Evolutionary conservation across 2,329 filamentous ascomycete species (phyloP).

Genomic region (Plenodomus lindquistii): DNA sequence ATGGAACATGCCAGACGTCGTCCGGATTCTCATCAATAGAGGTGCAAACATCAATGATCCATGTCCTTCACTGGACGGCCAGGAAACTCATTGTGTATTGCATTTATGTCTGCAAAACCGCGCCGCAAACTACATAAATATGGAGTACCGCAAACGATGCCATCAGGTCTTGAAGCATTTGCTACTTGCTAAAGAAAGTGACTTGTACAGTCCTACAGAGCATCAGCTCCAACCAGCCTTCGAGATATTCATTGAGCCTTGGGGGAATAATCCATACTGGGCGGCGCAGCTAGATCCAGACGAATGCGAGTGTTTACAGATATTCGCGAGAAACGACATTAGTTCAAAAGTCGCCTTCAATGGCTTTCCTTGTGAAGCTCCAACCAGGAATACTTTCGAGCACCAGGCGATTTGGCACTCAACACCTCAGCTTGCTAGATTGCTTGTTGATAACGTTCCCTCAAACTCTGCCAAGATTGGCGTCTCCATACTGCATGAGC

Average conservation of each 20-base stretch:
- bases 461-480: conserved; percentile 17
- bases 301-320: conserved; percentile 32
- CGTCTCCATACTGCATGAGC: conserved; percentile 29
- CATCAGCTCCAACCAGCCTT: conserved; percentile 21
- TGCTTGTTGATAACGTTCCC: conserved; percentile 26
- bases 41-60: conserved; percentile 34
- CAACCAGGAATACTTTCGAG: conserved; percentile 24
- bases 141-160: conserved; percentile 15
- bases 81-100: conserved; percentile 22
- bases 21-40: conserved; percentile 32
- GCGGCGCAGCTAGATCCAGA: conserved; percentile 16
- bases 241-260: conserved; percentile 34
- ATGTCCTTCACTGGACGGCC: conserved; percentile 9
- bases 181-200: too few relatives aligned
- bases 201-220: conserved; percentile 19
- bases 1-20: conserved; percentile 36
- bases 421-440: conserved; percentile 25
- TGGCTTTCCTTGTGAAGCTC: conserved; percentile 27
- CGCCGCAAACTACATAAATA: conserved; percentile 19
- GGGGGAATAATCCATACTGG: conserved; percentile 32
- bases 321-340: conserved; percentile 32
- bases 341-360: conserved; percentile 24
- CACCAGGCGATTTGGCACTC: conserved; percentile 43
- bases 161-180: conserved; percentile 20
- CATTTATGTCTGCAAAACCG: conserved; percentile 34